Evolutionary conservation across 441 rosid species (phyloP), one percentile per base, ranked within the genome.

Genomic region (Gossypium aridum): DNA sequence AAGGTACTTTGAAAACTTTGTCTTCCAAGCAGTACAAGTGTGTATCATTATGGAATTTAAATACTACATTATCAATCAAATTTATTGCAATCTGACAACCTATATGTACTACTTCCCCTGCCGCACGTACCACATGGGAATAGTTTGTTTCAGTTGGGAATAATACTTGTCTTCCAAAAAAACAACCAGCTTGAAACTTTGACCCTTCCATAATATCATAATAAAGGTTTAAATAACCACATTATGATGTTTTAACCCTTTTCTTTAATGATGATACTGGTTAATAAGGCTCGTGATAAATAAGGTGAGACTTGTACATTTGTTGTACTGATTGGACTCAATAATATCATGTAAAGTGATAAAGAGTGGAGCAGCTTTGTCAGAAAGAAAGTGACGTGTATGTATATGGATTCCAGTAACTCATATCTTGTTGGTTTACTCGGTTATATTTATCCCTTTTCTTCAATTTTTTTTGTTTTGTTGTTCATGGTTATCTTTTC

Each of bases 1-100:
- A 89, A 90, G 97, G 99, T 95, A 25, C 12, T 51, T 71, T 53
- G 4, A 59, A 59, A 59, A 12, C 26, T 55, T 55, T 13, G 0
- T 55, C 20, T 17, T 23, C 8, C 22, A 25, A 61, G 28, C 17
- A 25, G 43, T 3, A 10, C 59, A 73, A 47, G 61, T 45, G 37
- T 31, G 37, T 1, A 6, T 34, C 7, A 34, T 34, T 34, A 34
- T 34, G 39, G 39, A 34, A 34, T 6, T 34, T 34, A 34, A 34
- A 34, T 34, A 34, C 39, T 34, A 34, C 39, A 34, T 34, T 34
- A 34, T 34, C 39, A 34, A 34, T 34, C 39, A 34, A 34, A 34
- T 34, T 34, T 34, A 34, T 34, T 34, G 39, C 7, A 34, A 12
- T 19, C 61, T 56, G 61, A 56, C 61, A 56, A 66, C 37, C 8